A percentile compares a stretch with the other conserved stretches of the same genome.
These are phyloP conservation scores for Oryza meyeriana DNA, from an alignment of 176 grass and related monocot genomes.

Conservation along the genomic window DNA sequence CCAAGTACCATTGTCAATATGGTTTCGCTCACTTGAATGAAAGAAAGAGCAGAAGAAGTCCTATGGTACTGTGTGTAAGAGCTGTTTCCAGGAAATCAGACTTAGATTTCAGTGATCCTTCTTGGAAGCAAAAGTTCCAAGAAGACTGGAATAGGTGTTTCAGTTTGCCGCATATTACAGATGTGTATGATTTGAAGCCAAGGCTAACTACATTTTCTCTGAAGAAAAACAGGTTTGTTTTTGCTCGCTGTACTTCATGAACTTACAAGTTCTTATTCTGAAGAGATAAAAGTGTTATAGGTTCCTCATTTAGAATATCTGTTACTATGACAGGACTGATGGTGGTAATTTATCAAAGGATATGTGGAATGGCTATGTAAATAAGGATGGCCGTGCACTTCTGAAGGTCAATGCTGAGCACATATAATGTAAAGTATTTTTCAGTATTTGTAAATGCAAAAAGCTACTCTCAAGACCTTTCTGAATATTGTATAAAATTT, in stretches of 20 bases:
- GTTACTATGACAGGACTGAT: conserved; percentile 61
- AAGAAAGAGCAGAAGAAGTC: conserved; percentile 33
- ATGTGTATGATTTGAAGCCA: conserved; percentile 84
- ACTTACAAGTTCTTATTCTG: conserved; percentile 3
- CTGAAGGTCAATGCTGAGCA: conserved; percentile 63
- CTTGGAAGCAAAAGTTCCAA: conserved; percentile 70
- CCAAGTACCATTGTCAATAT: background rate
- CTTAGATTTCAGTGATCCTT: conserved; percentile 65
- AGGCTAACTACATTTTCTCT: conserved; percentile 77
- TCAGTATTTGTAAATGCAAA: conserved; percentile 22
- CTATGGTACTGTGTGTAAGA: conserved; percentile 16
- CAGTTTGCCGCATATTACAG: conserved; percentile 77
- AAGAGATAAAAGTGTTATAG: conserved; percentile 15
- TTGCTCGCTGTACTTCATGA: background rate
- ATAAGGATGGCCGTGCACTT: conserved; percentile 89
- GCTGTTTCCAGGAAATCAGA: conserved; percentile 40
- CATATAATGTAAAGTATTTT: conserved; percentile 20
- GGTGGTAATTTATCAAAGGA: conserved; percentile 40
- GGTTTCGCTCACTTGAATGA: conserved; percentile 41
- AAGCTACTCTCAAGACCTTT: conserved; percentile 10
- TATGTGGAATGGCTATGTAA: conserved; percentile 76
- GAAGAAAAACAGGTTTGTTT: conserved; percentile 72
- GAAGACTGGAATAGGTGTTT: conserved; percentile 76
- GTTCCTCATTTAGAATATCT: background rate
- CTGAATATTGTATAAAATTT: background rate